A percentile compares a stretch with the other conserved stretches of the same genome.
phyloP scores from a whole-genome alignment of 352 stramenopile genomes.

The Globisporangium yorkense region DNA sequence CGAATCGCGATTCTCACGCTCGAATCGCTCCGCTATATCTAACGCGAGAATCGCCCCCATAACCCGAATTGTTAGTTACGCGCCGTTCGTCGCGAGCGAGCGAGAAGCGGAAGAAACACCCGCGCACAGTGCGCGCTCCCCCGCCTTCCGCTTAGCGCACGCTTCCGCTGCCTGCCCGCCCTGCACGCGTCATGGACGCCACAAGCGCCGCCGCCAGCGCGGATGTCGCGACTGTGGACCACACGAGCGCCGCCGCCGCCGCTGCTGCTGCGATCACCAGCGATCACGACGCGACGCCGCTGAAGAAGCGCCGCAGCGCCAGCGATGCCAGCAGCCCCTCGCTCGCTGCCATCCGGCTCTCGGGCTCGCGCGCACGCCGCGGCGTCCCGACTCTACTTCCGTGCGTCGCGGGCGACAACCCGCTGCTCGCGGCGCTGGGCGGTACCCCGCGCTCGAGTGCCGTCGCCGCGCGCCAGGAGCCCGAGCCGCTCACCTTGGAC shows the following conservation, averaged over 20 bases:
- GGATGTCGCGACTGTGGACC: conserved; percentile 2
- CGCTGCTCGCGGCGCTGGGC: conserved; percentile 51
- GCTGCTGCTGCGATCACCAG: not conserved
- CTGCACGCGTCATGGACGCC: not conserved
- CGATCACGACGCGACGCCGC: not conserved
- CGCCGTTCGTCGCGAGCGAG: too few relatives aligned
- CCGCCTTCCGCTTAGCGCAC: too few relatives aligned
- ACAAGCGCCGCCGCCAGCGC: not conserved
- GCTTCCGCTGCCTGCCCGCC: too few relatives aligned
- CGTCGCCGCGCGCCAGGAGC: conserved; percentile 21
- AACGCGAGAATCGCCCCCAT: too few relatives aligned
- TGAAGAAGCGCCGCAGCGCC: not conserved
- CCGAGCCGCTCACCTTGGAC: conserved; percentile 39
- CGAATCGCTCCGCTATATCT: too few relatives aligned
- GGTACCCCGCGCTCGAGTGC: conserved; percentile 39
- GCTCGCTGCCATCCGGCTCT: not conserved
- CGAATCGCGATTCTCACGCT: too few relatives aligned
- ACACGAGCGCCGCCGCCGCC: conserved; percentile 14
- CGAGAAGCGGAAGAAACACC: too few relatives aligned
- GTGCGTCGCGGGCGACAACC: conserved; percentile 41
- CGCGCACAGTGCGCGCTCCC: too few relatives aligned
- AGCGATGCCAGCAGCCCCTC: not conserved
- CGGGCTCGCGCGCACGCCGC: conserved; percentile 7
- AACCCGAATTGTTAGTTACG: too few relatives aligned
- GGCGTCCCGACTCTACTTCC: conserved; percentile 18